Conservation (phyloP, 2,329 filamentous ascomycete genomes). For the Plenodomus lindquistii region DNA sequence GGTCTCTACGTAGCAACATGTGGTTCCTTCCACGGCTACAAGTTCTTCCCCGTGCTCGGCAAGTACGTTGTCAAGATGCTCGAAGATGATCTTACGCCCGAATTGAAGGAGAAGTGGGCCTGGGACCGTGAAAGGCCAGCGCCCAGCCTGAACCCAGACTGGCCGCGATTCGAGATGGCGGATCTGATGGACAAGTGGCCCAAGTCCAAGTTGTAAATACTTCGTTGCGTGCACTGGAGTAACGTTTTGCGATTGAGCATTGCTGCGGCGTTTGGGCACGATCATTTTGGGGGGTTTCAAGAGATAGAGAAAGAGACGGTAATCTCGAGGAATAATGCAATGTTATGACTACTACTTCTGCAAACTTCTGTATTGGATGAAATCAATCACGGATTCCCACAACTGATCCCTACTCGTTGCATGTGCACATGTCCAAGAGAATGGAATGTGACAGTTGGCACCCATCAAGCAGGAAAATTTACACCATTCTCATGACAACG, state of each 20-base stretch:
- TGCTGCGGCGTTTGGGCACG: neutral
- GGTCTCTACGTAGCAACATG: constrained; percentile 62
- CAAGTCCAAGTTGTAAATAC: constrained; percentile 33
- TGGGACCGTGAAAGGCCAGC: constrained; percentile 64
- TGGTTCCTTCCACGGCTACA: constrained; percentile 65
- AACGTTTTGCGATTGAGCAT: neutral
- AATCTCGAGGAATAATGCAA: neutral
- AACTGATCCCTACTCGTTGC: no score
- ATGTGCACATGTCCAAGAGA: no score
- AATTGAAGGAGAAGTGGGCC: constrained; percentile 66
- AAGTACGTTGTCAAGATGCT: constrained; percentile 58
- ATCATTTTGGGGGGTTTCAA: neutral
- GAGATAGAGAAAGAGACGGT: neutral
- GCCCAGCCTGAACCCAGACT: constrained; percentile 56
- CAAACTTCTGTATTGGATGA: no score
- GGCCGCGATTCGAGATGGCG: constrained; percentile 61
- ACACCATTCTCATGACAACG: no score
- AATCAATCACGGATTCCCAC: no score
- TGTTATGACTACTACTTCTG: neutral
- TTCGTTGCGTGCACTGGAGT: neutral
- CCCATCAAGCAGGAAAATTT: no score
- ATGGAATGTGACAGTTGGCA: no score
- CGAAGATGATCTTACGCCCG: constrained; percentile 42
- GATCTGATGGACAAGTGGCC: constrained; percentile 51
- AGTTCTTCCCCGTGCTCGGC: constrained; percentile 63